Evolutionary conservation across 306 rosid species (phyloP).

Genomic region (Cicer bijugum): DNA sequence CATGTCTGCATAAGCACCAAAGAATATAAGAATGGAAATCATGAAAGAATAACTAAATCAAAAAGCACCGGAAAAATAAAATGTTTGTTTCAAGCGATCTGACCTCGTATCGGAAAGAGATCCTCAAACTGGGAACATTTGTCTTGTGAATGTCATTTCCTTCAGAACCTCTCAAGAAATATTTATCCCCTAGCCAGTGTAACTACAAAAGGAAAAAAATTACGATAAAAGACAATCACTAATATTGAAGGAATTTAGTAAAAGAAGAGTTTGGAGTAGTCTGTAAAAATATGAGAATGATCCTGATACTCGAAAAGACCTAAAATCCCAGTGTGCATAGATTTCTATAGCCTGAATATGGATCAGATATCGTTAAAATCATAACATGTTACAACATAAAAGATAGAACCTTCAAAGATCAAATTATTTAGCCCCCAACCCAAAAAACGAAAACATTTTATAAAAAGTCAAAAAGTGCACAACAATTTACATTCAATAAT

Average conservation of each 20-base stretch:
- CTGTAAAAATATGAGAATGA: background rate
- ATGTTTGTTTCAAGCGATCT: slow-evolving; percentile 34
- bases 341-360: too few relatives aligned
- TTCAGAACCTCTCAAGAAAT: slow-evolving; percentile 69
- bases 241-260: slow-evolving; percentile 15
- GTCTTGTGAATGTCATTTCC: slow-evolving; percentile 85
- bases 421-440: slow-evolving; percentile 6
- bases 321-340: too few relatives aligned
- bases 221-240: slow-evolving; percentile 4
- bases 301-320: background rate
- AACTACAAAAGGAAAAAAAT: slow-evolving; percentile 50
- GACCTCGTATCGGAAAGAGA: slow-evolving; percentile 65
- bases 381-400: background rate
- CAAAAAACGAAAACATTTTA: background rate
- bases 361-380: too few relatives aligned
- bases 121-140: slow-evolving; percentile 73
- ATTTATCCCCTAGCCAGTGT: slow-evolving; percentile 81
- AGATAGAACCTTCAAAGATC: slow-evolving; percentile 10
- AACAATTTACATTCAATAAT: background rate
- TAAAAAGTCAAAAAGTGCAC: background rate
- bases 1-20: slow-evolving; percentile 68
- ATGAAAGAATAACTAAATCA: slow-evolving; percentile 14
- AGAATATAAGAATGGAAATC: slow-evolving; percentile 21
- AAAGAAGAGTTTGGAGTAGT: slow-evolving; percentile 1
- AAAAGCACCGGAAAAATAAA: background rate